Conservation (phyloP, 352 stramenopile genomes). For the Peronospora destructor region DNA sequence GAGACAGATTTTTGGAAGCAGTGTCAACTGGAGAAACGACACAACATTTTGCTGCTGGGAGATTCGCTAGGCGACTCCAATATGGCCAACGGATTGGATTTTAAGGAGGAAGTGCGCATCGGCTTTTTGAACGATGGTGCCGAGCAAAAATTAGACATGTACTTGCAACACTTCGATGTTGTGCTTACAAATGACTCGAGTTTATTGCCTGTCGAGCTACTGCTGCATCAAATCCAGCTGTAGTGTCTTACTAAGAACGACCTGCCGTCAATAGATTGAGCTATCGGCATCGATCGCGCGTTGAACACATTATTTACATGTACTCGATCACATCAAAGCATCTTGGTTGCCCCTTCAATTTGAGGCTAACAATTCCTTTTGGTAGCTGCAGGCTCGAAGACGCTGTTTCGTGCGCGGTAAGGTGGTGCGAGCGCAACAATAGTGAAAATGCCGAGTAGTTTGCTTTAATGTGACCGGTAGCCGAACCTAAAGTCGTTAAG, state of each 20-base stretch:
- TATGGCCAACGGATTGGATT: constrained; percentile 60
- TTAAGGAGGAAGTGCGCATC: constrained; percentile 48
- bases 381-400: background rate
- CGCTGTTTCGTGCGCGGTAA: background rate
- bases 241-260: constrained; percentile 3
- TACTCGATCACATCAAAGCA: background rate
- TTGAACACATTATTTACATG: background rate
- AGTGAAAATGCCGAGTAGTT: too few relatives aligned
- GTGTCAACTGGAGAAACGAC: constrained; percentile 58
- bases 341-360: constrained; percentile 1
- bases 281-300: background rate
- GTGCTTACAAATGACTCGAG: constrained; percentile 73
- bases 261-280: background rate
- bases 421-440: too few relatives aligned
- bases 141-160: constrained; percentile 51
- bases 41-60: constrained; percentile 69
- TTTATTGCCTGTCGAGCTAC: constrained; percentile 46
- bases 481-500: too few relatives aligned
- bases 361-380: background rate
- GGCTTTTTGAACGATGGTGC: constrained; percentile 61
- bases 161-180: constrained; percentile 61
- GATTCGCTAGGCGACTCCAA: constrained; percentile 64
- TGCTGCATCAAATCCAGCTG: constrained; percentile 50
- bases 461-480: too few relatives aligned
- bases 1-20: constrained; percentile 68